Percentiles rank a stretch among this genome's conserved stretches.
Conservation (phyloP, 2,329 filamentous ascomycete species). For the Penicillium nordicum region DNA sequence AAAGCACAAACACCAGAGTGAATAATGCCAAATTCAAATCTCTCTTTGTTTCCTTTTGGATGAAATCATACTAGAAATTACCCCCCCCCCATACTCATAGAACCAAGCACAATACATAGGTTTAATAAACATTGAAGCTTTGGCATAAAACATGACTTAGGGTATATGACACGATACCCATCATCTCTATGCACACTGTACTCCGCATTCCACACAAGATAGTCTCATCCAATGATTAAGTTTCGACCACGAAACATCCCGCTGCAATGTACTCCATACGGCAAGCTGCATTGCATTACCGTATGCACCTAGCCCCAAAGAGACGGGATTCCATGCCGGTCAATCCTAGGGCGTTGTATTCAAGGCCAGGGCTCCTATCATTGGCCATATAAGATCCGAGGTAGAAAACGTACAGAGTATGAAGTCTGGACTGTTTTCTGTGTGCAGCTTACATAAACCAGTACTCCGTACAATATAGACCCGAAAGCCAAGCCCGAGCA, state of each 20-base stretch:
- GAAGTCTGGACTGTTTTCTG: not conserved
- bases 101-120: not conserved
- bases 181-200: not conserved
- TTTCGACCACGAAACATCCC: constrained; percentile 11
- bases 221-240: constrained; percentile 1
- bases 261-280: constrained; percentile 20
- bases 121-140: not conserved
- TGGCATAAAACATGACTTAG: not conserved
- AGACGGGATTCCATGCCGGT: constrained; percentile 2
- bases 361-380: not conserved
- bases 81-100: no score
- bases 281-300: constrained; percentile 24
- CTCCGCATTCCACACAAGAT: not conserved
- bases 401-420: not conserved
- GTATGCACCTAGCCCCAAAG: constrained; percentile 21
- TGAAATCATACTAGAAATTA: not conserved
- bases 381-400: constrained; percentile 9
- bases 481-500: constrained; percentile 4
- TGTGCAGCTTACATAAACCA: not conserved
- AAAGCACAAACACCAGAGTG: not conserved
- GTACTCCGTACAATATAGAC: not conserved
- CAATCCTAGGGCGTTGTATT: not conserved
- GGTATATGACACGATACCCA: not conserved
- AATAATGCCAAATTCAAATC: not conserved
- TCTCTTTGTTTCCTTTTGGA: not conserved